phyloP scores from a whole-genome alignment of 2,329 filamentous ascomycete genomes.

The Fusarium dlaminii region DNA sequence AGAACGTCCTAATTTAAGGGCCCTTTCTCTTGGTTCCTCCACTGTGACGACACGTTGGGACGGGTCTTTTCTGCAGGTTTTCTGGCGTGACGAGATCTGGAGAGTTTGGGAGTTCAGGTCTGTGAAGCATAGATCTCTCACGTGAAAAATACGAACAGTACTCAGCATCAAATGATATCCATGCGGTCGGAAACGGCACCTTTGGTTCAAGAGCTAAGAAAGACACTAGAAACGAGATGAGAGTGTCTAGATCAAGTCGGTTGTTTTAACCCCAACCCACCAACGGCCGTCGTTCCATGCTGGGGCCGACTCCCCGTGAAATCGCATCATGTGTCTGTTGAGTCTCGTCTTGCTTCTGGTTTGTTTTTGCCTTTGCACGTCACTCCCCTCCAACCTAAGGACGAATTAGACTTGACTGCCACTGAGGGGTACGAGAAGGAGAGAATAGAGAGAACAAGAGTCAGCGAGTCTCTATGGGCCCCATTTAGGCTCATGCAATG shows the following conservation, averaged over 20 bases:
- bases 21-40: slow-evolving; percentile 22
- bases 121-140: slow-evolving; percentile 1
- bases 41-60: slow-evolving; percentile 29
- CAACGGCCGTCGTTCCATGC: slow-evolving; percentile 27
- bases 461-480: neutral
- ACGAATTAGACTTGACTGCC: neutral
- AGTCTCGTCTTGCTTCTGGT: slow-evolving; percentile 2
- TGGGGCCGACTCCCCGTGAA: slow-evolving; percentile 25
- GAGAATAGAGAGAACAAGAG: slow-evolving; percentile 28
- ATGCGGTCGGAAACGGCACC: slow-evolving; percentile 35
- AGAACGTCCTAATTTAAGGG: slow-evolving; percentile 30
- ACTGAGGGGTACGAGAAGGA: neutral
- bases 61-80: slow-evolving; percentile 16
- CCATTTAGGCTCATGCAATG: slow-evolving; percentile 37
- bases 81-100: neutral
- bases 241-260: slow-evolving; percentile 20
- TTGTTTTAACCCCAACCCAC: slow-evolving; percentile 31
- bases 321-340: slow-evolving; percentile 29
- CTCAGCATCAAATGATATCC: slow-evolving; percentile 3
- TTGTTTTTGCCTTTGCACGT: slow-evolving; percentile 25
- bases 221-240: slow-evolving; percentile 31
- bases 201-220: slow-evolving; percentile 20
- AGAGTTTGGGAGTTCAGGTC: neutral
- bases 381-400: slow-evolving; percentile 16
- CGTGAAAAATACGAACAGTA: slow-evolving; percentile 10